Percentiles rank a stretch among this genome's conserved stretches.
Evolutionary conservation across 2,329 filamentous ascomycete genomes (phyloP).

Genomic region (Pseudogymnoascus sp.): DNA sequence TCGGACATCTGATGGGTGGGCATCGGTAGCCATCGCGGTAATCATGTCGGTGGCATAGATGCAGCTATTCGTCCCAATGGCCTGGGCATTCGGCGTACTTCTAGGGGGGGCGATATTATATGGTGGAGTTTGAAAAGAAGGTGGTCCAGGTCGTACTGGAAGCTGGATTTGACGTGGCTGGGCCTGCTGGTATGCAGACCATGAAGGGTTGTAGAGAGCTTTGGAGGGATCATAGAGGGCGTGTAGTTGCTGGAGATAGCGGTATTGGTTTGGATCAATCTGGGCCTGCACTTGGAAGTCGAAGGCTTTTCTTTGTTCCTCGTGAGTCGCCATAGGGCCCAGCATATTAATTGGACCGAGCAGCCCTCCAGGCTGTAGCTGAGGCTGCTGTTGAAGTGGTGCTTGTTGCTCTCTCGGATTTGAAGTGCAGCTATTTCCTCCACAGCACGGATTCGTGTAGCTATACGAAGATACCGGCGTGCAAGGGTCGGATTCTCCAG

Average conservation of each 20-base stretch:
- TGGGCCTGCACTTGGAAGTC: neutral
- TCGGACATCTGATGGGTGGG: slow-evolving; percentile 30
- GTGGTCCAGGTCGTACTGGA: neutral
- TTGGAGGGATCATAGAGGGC: neutral
- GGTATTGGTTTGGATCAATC: neutral
- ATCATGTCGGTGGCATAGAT: slow-evolving; percentile 38
- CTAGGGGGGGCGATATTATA: neutral
- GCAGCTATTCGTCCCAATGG: slow-evolving; percentile 21
- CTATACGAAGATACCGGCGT: neutral
- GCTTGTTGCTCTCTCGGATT: neutral
- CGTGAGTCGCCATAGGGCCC: neutral
- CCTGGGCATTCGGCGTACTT: neutral
- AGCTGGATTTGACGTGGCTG: neutral
- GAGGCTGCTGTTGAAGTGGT: neutral
- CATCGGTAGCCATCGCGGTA: slow-evolving; percentile 33
- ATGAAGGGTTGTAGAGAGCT: neutral
- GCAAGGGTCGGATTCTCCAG: neutral
- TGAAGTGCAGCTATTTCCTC: neutral
- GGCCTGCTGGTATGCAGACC: neutral
- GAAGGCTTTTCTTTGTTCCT: slow-evolving; percentile 4
- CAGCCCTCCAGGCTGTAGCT: neutral
- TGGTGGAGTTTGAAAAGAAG: neutral
- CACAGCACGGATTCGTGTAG: neutral
- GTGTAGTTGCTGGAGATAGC: neutral
- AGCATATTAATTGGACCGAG: neutral